A percentile compares a stretch with the other conserved stretches of the same genome.
Conservation (phyloP, 148 eudicot species). For the Rhododendron vialii region DNA sequence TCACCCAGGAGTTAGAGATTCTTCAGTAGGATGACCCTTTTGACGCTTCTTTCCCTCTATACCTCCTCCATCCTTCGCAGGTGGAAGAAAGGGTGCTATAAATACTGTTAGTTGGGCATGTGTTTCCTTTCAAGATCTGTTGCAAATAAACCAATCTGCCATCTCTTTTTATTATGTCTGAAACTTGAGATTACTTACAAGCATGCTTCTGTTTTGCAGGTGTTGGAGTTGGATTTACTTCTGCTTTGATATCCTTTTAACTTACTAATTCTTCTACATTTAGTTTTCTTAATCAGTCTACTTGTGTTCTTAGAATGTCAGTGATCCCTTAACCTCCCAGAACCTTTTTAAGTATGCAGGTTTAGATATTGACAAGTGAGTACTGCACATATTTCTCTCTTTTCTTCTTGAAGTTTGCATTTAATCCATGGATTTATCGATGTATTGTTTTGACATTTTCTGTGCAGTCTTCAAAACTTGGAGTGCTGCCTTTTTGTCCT, state of each 20-base stretch:
- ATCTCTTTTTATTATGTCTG: neutral
- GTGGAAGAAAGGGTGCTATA: neutral
- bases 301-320: slow-evolving; percentile 17
- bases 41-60: neutral
- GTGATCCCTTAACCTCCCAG: slow-evolving; percentile 67
- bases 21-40: neutral
- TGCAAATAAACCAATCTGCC: neutral
- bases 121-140: neutral
- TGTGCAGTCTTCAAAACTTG: slow-evolving; percentile 93
- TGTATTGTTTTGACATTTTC: slow-evolving; percentile 15
- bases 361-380: slow-evolving; percentile 94
- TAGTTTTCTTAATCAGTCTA: neutral
- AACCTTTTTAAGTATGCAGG: slow-evolving; percentile 99
- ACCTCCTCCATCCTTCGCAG: neutral
- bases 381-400: slow-evolving; percentile 5
- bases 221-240: slow-evolving; percentile 93
- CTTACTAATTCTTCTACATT: slow-evolving; percentile 1
- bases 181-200: slow-evolving; percentile 8
- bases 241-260: slow-evolving; percentile 96
- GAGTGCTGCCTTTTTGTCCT: slow-evolving; percentile 99
- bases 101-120: neutral
- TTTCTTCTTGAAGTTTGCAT: slow-evolving; percentile 17
- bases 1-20: neutral
- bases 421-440: slow-evolving; percentile 6
- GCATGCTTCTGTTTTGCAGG: slow-evolving; percentile 46